Percentiles rank a stretch among this genome's conserved stretches.
phyloP scores from a whole-genome alignment of 495 filamentous ascomycete species.

The Aspergillus sparsus region DNA sequence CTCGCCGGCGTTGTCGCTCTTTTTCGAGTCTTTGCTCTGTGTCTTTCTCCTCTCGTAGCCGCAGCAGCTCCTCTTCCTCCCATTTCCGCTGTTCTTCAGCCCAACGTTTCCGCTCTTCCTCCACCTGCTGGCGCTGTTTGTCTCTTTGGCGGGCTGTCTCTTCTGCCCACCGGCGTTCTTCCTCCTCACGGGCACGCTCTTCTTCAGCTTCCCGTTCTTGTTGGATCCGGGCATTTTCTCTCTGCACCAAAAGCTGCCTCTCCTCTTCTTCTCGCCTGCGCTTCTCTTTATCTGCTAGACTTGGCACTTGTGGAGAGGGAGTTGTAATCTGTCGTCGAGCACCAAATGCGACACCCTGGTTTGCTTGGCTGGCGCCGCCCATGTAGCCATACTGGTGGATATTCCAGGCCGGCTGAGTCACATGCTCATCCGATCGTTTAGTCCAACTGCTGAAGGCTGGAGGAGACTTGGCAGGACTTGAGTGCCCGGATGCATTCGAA shows the following conservation, averaged over 20 bases:
- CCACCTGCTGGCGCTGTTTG: slow-evolving; percentile 65
- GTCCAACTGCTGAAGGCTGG: slow-evolving; percentile 83
- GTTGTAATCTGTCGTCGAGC: slow-evolving; percentile 89
- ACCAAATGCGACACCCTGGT: slow-evolving; percentile 90
- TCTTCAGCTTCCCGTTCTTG: slow-evolving; percentile 70
- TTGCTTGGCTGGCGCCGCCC: slow-evolving; percentile 95
- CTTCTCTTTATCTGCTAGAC: slow-evolving; percentile 65
- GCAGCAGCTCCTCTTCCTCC: slow-evolving; percentile 77
- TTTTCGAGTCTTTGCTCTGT: slow-evolving; percentile 64
- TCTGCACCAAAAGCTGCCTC: slow-evolving; percentile 56
- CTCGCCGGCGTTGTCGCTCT: slow-evolving; percentile 63
- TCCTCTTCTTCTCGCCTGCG: slow-evolving; percentile 64
- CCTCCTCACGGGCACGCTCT: slow-evolving; percentile 63
- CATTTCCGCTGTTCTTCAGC: slow-evolving; percentile 81
- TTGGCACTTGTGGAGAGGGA: slow-evolving; percentile 75
- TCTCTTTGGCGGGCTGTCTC: slow-evolving; percentile 69
- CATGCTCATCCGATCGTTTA: slow-evolving; percentile 75
- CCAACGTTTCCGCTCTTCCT: slow-evolving; percentile 80
- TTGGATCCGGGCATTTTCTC: slow-evolving; percentile 65
- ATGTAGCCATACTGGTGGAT: slow-evolving; percentile 99
- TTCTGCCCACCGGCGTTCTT: slow-evolving; percentile 79
- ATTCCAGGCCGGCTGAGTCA: slow-evolving; percentile 92
- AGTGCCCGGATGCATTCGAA: slow-evolving; percentile 54
- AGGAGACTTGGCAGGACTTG: slow-evolving; percentile 64
- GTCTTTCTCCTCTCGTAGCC: slow-evolving; percentile 72